These are phyloP conservation scores for Domatiomyces catenatus DNA, from an alignment of 2,329 filamentous ascomycete genomes.

Conservation along the genomic window DNA sequence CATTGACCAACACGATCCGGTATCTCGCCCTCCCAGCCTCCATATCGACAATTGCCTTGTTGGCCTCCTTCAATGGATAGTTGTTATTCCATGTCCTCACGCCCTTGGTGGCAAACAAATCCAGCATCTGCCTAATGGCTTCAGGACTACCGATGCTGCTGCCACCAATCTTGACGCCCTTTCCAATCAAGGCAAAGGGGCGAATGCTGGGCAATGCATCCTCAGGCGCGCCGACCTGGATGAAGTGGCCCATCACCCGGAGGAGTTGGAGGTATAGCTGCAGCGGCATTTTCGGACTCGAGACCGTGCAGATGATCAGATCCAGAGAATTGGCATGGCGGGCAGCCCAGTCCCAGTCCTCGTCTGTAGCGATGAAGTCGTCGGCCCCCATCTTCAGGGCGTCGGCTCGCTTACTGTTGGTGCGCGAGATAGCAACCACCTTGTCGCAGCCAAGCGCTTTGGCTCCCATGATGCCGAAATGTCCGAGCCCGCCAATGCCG, in stretches of 20 bases:
- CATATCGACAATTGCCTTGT: constrained; percentile 29
- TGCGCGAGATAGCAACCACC: constrained; percentile 41
- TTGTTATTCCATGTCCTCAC: constrained; percentile 30
- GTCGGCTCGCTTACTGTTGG: constrained; percentile 35
- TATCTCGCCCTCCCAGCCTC: constrained; percentile 30
- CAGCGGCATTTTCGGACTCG: constrained; percentile 28
- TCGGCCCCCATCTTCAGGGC: constrained; percentile 40
- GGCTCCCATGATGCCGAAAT: constrained; percentile 57
- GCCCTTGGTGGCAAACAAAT: constrained; percentile 27
- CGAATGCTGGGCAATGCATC: constrained; percentile 37
- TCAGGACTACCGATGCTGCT: constrained; percentile 28
- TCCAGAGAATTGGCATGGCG: constrained; percentile 36
- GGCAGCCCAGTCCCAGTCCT: constrained; percentile 39
- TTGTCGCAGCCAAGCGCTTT: constrained; percentile 54
- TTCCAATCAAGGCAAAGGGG: constrained; percentile 44
- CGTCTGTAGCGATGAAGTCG: constrained; percentile 41
- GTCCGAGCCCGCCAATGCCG: constrained; percentile 58
- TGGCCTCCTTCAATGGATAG: constrained; percentile 28
- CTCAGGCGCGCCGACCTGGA: constrained; percentile 55
- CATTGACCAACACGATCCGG: constrained; percentile 31
- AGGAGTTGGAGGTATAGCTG: constrained; percentile 35
- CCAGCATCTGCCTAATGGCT: constrained; percentile 31
- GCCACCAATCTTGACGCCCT: constrained; percentile 39
- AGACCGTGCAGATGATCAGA: constrained; percentile 42
- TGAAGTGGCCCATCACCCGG: constrained; percentile 42